Percentiles rank a stretch among this genome's conserved stretches.
Evolutionary conservation across 106 monocot genomes (phyloP).

Genomic region (Triglochin maritima): DNA sequence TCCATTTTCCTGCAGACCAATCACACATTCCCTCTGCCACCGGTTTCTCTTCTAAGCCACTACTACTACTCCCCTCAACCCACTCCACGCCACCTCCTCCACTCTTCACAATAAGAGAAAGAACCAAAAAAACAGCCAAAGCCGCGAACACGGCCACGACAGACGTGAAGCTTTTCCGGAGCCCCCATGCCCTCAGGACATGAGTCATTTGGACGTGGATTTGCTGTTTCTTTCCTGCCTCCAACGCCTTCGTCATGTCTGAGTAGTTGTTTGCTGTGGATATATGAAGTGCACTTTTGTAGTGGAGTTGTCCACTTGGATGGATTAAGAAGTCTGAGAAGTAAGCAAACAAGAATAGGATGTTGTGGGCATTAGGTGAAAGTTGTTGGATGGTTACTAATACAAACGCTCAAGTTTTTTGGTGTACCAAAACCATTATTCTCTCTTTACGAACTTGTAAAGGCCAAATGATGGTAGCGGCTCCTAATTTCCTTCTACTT

Average conservation of each 20-base stretch:
- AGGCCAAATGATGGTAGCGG: no score
- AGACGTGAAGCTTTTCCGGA: background rate
- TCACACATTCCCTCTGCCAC: conserved; percentile 3
- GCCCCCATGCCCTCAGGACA: conserved; percentile 2
- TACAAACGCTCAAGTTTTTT: background rate
- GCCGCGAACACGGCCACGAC: background rate
- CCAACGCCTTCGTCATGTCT: background rate
- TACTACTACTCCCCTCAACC: no score
- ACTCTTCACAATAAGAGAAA: background rate
- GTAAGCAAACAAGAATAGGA: no score
- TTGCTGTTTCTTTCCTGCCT: conserved; percentile 13
- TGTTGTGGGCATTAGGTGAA: background rate
- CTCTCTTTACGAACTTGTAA: no score
- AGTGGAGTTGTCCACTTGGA: background rate
- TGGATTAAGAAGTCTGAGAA: no score
- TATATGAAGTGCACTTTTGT: background rate
- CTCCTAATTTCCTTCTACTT: no score
- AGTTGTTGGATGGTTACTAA: background rate
- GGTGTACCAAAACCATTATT: no score
- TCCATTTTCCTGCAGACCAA: conserved; percentile 37
- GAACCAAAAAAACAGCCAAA: background rate
- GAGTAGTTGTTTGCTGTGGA: background rate
- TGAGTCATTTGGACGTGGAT: background rate
- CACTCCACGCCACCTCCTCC: no score
- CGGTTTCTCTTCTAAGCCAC: background rate